Evolutionary conservation across 1,139 yeast genomes (phyloP).

Genomic region (Pichia sp.): DNA sequence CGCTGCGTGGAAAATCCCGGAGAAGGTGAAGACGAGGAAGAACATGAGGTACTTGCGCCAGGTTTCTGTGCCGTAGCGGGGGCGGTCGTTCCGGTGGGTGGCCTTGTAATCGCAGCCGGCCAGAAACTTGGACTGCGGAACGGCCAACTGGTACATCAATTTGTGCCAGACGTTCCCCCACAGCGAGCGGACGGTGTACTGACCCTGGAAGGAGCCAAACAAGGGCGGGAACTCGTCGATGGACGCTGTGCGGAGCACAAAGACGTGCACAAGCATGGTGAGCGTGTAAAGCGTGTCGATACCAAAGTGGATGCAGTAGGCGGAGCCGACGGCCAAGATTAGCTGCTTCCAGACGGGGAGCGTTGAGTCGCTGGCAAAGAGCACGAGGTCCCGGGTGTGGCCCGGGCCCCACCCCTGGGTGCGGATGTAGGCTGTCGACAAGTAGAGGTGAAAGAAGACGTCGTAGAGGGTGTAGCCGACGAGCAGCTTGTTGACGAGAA

Average conservation of each 20-base stretch:
- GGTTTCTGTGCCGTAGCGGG: constrained; percentile 5
- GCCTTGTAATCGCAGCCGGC: constrained; percentile 9
- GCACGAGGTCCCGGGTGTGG: constrained; percentile 6
- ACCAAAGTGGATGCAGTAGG: constrained; percentile 16
- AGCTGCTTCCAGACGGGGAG: constrained; percentile 12
- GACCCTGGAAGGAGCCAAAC: constrained; percentile 18
- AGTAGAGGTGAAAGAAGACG: constrained; percentile 12
- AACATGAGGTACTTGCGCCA: constrained; percentile 12
- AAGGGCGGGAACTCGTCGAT: constrained; percentile 14
- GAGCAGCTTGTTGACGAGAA: constrained; percentile 3
- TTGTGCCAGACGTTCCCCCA: constrained; percentile 23
- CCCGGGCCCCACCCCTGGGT: constrained; percentile 17
- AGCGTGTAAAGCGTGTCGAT: constrained; percentile 14
- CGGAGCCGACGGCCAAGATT: constrained; percentile 11
- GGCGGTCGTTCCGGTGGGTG: not conserved
- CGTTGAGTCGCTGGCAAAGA: constrained; percentile 12
- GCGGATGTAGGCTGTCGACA: constrained; percentile 15
- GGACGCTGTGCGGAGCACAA: not conserved
- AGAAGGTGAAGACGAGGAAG: constrained; percentile 17
- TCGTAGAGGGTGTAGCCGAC: constrained; percentile 15
- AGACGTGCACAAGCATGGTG: constrained; percentile 4
- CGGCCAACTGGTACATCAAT: constrained; percentile 19
- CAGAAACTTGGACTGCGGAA: constrained; percentile 15
- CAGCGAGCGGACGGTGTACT: constrained; percentile 16
- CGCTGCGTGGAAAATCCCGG: constrained; percentile 19